Base-by-base conservation (phyloP, 208 protist species). In the Leishmania lainsoni region DNA sequence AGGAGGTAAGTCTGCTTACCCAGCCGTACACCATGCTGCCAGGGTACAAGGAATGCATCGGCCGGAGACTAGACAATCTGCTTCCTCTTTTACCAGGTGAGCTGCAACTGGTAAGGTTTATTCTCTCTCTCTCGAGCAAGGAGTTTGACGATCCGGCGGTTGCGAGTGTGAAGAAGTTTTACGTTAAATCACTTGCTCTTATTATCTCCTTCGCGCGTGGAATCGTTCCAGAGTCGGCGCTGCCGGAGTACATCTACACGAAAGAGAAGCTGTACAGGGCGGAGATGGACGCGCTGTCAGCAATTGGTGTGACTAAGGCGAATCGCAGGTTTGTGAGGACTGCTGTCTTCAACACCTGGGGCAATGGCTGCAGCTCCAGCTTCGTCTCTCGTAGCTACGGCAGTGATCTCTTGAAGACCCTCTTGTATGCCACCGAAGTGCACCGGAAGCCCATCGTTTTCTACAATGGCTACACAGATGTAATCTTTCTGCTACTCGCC, bases 381-480 rank as follows among this genome's bases (percentile, higher is more conserved):
- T 26, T 81, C 20, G 76, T 75, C 17, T n/a, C 70, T 5, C 68
- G 81, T 12, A 79, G 83, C 48, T 86, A 86, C 51, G 92, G 90
- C 61, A 84, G 85, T 6, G 78, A 75, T 52, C 80, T 94, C 16
- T 78, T 95, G 16, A 61, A 78, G 42, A 77, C 85, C 5, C 58
- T 95, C 5, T n/a, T 95, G 17, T 63, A 74, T 52, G 89, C 89
- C 0, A 86, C 83, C n/a, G 87, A 83, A 26, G 29, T 75, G 5
- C 80, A 74, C 56, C 20, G 68, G 22, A 96, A 91, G 80, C 80
- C 89, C 20, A 80, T 93, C 5, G 80, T 96, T 1, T 75, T 92
- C 63, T 92, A 91, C 78, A 94, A 94, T 80, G 90, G 91, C 6
- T 87, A 89, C 68, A 89, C 79, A 29, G 92, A 96, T 76, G 76